A percentile compares a stretch with the other conserved stretches of the same genome.
These are phyloP conservation scores for Pythium grandisporangium DNA, from an alignment of 352 stramenopile species.

Conservation along the genomic window DNA sequence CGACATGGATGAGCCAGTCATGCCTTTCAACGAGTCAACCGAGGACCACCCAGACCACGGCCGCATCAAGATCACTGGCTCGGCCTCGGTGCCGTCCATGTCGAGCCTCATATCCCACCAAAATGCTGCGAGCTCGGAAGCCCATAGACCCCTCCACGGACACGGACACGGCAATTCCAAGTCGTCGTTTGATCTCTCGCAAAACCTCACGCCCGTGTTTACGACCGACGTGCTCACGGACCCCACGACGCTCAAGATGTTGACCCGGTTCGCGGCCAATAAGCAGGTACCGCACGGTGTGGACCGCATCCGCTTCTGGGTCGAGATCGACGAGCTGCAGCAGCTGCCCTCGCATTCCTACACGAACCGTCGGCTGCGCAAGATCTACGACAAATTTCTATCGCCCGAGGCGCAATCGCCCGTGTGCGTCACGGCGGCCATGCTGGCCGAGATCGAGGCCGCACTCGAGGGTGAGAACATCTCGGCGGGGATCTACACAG, in stretches of 20 bases:
- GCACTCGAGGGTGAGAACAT: conserved; percentile 54
- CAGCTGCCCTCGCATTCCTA: conserved; percentile 70
- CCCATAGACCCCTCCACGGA: no score
- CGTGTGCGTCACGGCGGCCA: conserved; percentile 60
- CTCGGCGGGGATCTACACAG: conserved; percentile 56
- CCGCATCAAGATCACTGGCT: neutral
- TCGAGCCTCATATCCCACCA: no score
- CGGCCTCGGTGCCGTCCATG: neutral
- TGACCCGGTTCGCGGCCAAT: conserved; percentile 43
- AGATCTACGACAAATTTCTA: conserved; percentile 86
- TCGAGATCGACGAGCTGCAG: conserved; percentile 71
- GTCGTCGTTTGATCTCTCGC: conserved; percentile 51
- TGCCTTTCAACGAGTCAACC: no score
- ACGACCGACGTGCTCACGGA: conserved; percentile 74
- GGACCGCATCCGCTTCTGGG: conserved; percentile 73
- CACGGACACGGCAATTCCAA: no score
- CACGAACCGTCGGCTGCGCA: conserved; percentile 63
- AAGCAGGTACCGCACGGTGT: conserved; percentile 43
- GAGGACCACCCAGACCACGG: no score
- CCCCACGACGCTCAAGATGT: conserved; percentile 64
- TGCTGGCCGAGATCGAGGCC: conserved; percentile 61
- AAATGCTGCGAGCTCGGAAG: no score
- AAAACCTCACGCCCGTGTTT: conserved; percentile 71
- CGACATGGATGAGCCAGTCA: no score
- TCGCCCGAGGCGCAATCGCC: conserved; percentile 56